A percentile compares a stretch with the other conserved stretches of the same genome.
Conservation (phyloP, 148 eudicot species). For the Chenopodium quinoa region DNA sequence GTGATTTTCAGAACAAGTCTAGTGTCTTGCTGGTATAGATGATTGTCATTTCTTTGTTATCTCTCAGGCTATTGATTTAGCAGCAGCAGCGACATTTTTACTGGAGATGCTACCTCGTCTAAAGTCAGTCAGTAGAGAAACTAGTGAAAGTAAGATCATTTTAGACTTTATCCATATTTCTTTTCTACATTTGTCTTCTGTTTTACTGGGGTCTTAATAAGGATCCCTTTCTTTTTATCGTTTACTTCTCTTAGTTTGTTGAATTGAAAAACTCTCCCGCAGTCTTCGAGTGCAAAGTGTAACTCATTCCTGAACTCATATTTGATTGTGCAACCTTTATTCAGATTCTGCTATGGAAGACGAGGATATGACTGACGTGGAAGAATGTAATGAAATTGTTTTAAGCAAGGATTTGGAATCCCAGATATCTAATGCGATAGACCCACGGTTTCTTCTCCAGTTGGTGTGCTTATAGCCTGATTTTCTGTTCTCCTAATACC, state of each 20-base stretch:
- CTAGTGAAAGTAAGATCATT: constrained; percentile 50
- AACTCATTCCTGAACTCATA: constrained; percentile 1
- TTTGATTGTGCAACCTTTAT: constrained; percentile 8
- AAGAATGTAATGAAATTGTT: constrained; percentile 40
- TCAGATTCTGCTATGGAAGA: constrained; percentile 54
- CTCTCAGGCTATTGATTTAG: constrained; percentile 82
- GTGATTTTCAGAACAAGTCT: not conserved
- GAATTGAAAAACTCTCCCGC: not conserved
- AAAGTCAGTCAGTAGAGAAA: constrained; percentile 44
- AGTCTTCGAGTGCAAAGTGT: constrained; percentile 12
- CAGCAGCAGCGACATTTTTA: constrained; percentile 68
- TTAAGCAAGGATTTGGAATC: constrained; percentile 57
- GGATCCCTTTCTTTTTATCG: not conserved
- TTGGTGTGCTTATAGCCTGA: constrained; percentile 47
- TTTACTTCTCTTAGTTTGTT: not conserved
- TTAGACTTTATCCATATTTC: not conserved
- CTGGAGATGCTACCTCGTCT: constrained; percentile 81
- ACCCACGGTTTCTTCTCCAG: constrained; percentile 81
- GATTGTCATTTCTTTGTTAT: constrained; percentile 7
- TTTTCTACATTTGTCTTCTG: constrained; percentile 7
- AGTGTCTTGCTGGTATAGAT: not conserved
- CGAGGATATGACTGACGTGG: constrained; percentile 66
- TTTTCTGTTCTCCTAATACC: not conserved
- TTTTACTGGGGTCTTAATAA: not conserved
- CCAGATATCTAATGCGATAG: constrained; percentile 75